These are phyloP conservation scores for Venturia oleaginea DNA, from an alignment of 2,329 filamentous ascomycete species.

Conservation along the genomic window DNA sequence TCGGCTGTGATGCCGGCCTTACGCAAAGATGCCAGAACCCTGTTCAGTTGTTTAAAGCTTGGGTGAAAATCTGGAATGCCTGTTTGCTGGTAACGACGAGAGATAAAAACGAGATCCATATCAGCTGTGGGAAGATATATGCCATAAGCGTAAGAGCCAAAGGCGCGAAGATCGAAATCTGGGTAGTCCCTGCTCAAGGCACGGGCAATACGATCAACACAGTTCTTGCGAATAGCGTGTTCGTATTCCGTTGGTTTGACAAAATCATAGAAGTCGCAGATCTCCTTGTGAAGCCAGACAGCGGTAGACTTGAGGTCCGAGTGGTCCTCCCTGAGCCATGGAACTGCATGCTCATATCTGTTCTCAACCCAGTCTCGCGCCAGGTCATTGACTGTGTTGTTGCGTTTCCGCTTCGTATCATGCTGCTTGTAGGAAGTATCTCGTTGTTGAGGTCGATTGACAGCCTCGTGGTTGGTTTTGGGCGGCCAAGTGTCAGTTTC, in stretches of 20 bases:
- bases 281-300: constrained; percentile 73
- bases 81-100: constrained; percentile 22
- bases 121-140: constrained; percentile 69
- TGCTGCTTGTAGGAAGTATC: neutral
- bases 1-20: neutral
- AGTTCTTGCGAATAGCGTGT: constrained; percentile 59
- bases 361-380: neutral
- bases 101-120: constrained; percentile 84
- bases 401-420: constrained; percentile 12
- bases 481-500: neutral
- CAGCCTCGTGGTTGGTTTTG: constrained; percentile 1
- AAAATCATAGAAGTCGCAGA: constrained; percentile 80
- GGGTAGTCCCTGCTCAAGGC: constrained; percentile 50
- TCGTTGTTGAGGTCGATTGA: constrained; percentile 1
- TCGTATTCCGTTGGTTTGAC: constrained; percentile 72
- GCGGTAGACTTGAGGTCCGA: neutral
- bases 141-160: constrained; percentile 90
- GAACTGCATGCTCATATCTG: neutral
- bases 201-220: constrained; percentile 60
- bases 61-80: neutral
- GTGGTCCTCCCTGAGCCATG: constrained; percentile 9
- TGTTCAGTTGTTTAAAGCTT: constrained; percentile 34
- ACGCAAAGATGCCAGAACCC: neutral
- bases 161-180: constrained; percentile 59
- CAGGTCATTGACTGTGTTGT: constrained; percentile 8